A percentile compares a stretch with the other conserved stretches of the same genome.
Evolutionary conservation across 1,139 yeast genomes (phyloP).

Genomic region (Lodderomyces orthopsilosis): DNA sequence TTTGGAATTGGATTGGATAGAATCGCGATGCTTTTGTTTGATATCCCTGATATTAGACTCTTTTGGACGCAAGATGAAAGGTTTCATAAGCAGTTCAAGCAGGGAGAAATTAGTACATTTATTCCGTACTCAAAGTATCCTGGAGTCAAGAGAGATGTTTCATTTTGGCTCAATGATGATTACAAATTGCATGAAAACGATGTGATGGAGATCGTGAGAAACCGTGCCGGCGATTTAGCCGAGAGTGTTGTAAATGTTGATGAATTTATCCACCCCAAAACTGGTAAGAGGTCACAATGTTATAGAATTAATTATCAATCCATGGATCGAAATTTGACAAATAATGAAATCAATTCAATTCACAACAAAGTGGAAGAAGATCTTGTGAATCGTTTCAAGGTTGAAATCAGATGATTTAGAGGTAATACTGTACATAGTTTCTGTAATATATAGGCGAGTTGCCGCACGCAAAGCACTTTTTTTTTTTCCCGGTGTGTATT

Average conservation of each 20-base stretch:
- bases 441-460: no score
- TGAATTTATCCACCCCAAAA: conserved; percentile 81
- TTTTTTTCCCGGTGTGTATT: no score
- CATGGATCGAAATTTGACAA: conserved; percentile 89
- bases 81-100: conserved; percentile 67
- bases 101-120: conserved; percentile 67
- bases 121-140: conserved; percentile 91
- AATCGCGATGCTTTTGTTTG: conserved; percentile 92
- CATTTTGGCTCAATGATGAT: conserved; percentile 76
- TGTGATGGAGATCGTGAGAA: conserved; percentile 88
- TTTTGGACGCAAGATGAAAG: conserved; percentile 89
- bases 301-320: conserved; percentile 91
- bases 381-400: conserved; percentile 50
- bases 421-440: not conserved
- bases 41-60: conserved; percentile 89
- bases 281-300: conserved; percentile 74
- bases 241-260: conserved; percentile 83
- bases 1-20: conserved; percentile 96
- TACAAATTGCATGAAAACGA: conserved; percentile 73
- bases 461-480: no score
- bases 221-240: conserved; percentile 80
- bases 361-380: conserved; percentile 63
- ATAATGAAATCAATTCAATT: conserved; percentile 69
- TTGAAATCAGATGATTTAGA: conserved; percentile 53
- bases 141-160: conserved; percentile 79